Evolutionary conservation across 2,329 filamentous ascomycete genomes (phyloP), one percentile per base, ranked within the genome.

Genomic region (Rutstroemia sydowiana): DNA sequence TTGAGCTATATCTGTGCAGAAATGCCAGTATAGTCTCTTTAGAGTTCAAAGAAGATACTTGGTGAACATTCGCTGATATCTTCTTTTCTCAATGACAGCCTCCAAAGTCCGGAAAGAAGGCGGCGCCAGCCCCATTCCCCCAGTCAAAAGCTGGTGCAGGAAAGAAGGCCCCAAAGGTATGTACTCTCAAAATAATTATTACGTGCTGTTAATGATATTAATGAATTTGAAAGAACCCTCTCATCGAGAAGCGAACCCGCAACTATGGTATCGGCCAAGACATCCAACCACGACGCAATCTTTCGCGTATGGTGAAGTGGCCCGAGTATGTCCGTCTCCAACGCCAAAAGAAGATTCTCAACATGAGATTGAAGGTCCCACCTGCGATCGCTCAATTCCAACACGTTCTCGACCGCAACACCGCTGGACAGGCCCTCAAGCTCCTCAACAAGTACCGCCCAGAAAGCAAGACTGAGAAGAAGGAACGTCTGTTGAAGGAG

Each of bases 1-100:
- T 84, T 78, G 81, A 84, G 81, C 68, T 67, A 63, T 64, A 73
- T 70, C 61, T 65, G 63, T 43, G 63, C 63, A 66, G 61, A 51
- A 65, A 66, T 66, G 63, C 63, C 60, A 63, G 48, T 61, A 55
- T 63, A 44, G 74, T 79, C 86, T 93, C 88, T 85, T 76, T 95
- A 95, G 89, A 95, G 89, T 86, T 87, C 75, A 86, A 82, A 85
- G 84, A 87, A 89, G 85, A 87, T 79, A 70, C 75, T 82, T 84
- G 79, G 78, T 85, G 85, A 81, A 84, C 81, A 81, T 75, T 66
- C 75, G 86, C 90, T 96, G 87, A 95, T 89, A 78, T 88, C 85
- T 89, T 95, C 87, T 93, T 91, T 95, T 89, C 92, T 97, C 92
- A 93, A 97, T 97, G 91, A 97, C 80, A 97, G 93, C 89, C 93